Evolutionary conservation across 768 basidiomycete genomes (phyloP), one percentile per base, ranked within the genome.

Genomic region (Phanerochaete sordida): DNA sequence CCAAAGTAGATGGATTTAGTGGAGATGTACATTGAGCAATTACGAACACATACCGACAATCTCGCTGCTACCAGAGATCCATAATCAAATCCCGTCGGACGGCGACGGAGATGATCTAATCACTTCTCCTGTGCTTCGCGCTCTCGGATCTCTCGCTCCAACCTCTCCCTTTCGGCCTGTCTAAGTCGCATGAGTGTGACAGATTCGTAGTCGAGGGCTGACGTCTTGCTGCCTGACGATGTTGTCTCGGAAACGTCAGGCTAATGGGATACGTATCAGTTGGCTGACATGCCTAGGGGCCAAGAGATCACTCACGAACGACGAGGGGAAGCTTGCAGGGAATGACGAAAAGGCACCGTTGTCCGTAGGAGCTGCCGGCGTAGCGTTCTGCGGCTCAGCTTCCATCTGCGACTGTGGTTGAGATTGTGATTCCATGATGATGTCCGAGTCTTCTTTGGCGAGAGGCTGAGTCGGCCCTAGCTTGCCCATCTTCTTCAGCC

Each of bases 171-270:
- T 70, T 93, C 92, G 0, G 91, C 90, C 67, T 93, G 89, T 35
- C 91, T 79, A 69, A 95, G 76, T 4, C 91, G 83, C 79, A 93
- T 81, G 35, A 94, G 77, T 0, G 90, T 93, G 60, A 93, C 68
- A 2, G 87, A 84, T 72, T 93, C 92, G 58, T 87, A 94, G 69
- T 93, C 89, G 50, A 93, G 64, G 1, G 81, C 81, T 0, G 47
- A 24, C 3, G 43, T 52, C 11, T 57, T 56, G 23, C 72, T 61
- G 9, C 59, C 46, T 6, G 62, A 21, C 33, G 58, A 46, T 13
- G 68, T 47, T 21, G 35, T 48, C 23, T 43, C 39, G 39, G 57
- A 48, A 2, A 66, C 4, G 31, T 68, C 67, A 15, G 70, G 67
- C 70, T 71, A 53, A 56, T 15, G 6, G 24, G 27, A 35, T 9